Percentiles rank a stretch among this genome's conserved stretches.
These are phyloP conservation scores for Actinomortierella ambigua DNA, from an alignment of 371 early-diverging fungal genomes.

Conservation along the genomic window DNA sequence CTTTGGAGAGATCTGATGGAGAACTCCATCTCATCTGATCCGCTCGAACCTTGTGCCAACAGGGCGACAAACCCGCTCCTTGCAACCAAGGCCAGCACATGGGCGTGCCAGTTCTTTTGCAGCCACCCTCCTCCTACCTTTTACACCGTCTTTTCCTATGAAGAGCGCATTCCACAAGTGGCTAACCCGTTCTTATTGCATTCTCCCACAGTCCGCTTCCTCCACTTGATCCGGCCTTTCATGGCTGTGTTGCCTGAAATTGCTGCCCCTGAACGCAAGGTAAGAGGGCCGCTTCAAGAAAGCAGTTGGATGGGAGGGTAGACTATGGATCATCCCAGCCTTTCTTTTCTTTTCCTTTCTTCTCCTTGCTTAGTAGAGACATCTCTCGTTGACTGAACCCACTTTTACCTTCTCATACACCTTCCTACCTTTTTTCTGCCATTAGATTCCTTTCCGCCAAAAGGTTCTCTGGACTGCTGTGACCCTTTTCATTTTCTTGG, in stretches of 20 bases:
- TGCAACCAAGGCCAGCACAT: neutral
- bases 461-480: conserved; percentile 99
- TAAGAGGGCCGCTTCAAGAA: conserved; percentile 34
- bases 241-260: conserved; percentile 99
- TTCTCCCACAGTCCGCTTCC: conserved; percentile 79
- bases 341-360: neutral
- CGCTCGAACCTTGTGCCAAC: too few relatives aligned
- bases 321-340: too few relatives aligned
- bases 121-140: neutral
- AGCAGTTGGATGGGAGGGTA: too few relatives aligned
- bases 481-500: conserved; percentile 97
- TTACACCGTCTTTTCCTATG: conserved; percentile 5
- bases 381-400: conserved; percentile 3
- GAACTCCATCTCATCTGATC: too few relatives aligned
- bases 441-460: conserved; percentile 94
- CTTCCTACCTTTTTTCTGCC: neutral
- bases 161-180: too few relatives aligned
- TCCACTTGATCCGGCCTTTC: conserved; percentile 98
- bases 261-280: conserved; percentile 95
- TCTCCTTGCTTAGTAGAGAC: too few relatives aligned
- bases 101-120: neutral
- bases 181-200: neutral
- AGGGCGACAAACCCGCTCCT: neutral
- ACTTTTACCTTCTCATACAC: conserved; percentile 5
- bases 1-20: too few relatives aligned